Evolutionary conservation across 225 moss, liverwort and hornwort species (phyloP), one percentile per base, ranked within the genome.

Genomic region (Straminergon stramineum): DNA sequence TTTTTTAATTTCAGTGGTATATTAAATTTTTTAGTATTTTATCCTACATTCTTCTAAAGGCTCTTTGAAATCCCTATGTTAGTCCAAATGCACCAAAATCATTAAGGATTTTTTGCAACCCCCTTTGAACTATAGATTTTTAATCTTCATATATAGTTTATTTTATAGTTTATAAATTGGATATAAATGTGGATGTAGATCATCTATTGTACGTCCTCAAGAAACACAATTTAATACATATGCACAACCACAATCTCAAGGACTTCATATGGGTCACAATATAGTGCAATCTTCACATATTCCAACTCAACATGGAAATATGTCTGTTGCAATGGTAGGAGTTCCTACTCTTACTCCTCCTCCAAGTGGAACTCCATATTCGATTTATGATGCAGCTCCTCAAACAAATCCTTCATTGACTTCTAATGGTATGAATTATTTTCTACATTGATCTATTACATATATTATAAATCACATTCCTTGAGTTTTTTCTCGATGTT

Each of bases 301-400:
- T 83, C 68, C 91, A 85, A 15, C 63, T 41, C 94, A 89, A 22
- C 94, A 93, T 6, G 68, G 90, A 91, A 91, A 85, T 68, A 84
- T 93, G 86, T 79, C 90, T 1, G 17, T 89, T 87, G 71, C 90
- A 31, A 86, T 91, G 82, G 90, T 89, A n/a, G 94, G 92, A 80
- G 89, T 89, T 32, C 75, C 92, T 52, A 71, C 87, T 28, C 82
- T 91, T 41, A 23, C 71, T 37, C 79, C 71, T 82, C 35, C 90
- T 31, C 88, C 89, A 56, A 6, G 79, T 76, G 93, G 94, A 86
- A 93, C 93, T 32, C 94, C 94, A 62, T 94, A 94, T 88, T 94
- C 94, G 8, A 94, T 94, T 39, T 94, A 93, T 88, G 94, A 94
- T 55, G 93, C 93, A 0, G 91, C 84, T 87, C 89, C 91, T 37